phyloP scores from a whole-genome alignment of 805 yeast genomes.

The Cyberlindnera mycetangii region DNA sequence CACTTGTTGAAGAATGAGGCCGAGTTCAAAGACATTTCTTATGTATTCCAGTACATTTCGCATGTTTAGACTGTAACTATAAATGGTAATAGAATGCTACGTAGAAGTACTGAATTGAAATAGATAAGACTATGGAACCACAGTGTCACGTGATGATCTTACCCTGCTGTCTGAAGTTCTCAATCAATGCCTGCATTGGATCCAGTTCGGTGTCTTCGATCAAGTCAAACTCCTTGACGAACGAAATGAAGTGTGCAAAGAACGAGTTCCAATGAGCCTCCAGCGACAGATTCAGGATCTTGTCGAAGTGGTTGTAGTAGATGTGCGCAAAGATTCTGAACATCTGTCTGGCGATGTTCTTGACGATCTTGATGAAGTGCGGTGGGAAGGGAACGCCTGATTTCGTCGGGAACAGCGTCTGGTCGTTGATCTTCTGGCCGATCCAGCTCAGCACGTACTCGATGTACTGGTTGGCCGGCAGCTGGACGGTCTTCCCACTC shows the following conservation, averaged over 20 bases:
- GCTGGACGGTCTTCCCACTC: constrained; percentile 72
- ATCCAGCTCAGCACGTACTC: constrained; percentile 93
- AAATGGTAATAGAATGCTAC: too few species aligned
- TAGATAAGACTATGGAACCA: background rate
- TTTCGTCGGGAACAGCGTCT: constrained; percentile 86
- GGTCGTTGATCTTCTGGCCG: constrained; percentile 82
- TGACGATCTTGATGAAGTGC: constrained; percentile 75
- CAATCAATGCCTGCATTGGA: constrained; percentile 76
- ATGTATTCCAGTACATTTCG: constrained; percentile 90
- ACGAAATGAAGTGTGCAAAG: constrained; percentile 90
- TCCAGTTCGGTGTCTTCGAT: constrained; percentile 76
- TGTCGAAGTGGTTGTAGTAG: constrained; percentile 92
- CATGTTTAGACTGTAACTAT: constrained; percentile 48
- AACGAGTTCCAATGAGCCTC: constrained; percentile 99
- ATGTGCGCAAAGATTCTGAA: constrained; percentile 94
- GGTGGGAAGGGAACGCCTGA: constrained; percentile 88
- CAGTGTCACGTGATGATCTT: constrained; percentile 47
- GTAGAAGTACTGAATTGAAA: background rate
- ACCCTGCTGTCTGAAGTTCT: constrained; percentile 80
- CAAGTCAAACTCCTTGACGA: constrained; percentile 78
- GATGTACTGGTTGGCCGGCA: constrained; percentile 91
- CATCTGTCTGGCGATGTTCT: constrained; percentile 87
- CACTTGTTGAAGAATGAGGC: constrained; percentile 72
- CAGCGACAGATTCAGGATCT: constrained; percentile 81
- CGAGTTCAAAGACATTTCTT: constrained; percentile 66